These are phyloP conservation scores for Phanerochaete carnosa DNA, from an alignment of 768 basidiomycete species.

Conservation along the genomic window DNA sequence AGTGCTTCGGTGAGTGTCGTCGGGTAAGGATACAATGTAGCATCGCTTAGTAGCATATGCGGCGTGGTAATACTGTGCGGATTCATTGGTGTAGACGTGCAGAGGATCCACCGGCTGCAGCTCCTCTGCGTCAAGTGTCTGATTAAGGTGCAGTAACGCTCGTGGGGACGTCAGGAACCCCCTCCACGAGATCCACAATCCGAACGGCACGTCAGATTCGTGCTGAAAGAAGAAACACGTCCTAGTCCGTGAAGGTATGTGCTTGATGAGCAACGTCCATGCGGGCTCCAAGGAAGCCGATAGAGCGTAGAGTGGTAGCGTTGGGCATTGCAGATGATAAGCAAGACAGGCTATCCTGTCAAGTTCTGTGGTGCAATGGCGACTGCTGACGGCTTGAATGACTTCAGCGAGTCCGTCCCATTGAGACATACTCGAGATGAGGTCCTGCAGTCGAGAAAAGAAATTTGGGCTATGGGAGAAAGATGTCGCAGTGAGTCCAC, in stretches of 20 bases:
- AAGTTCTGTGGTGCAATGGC: not conserved
- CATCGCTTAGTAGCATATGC: too few relatives aligned
- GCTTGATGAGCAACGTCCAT: not conserved
- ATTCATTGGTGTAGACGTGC: too few relatives aligned
- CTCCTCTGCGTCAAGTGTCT: not conserved
- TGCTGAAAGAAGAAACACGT: not conserved
- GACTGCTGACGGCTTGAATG: not conserved
- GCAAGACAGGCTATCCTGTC: not conserved
- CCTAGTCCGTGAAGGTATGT: not conserved
- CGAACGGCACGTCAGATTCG: not conserved
- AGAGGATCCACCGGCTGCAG: not conserved
- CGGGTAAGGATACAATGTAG: too few relatives aligned
- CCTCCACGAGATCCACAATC: not conserved
- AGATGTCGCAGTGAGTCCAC: not conserved
- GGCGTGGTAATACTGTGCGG: too few relatives aligned
- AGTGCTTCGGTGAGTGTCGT: too few relatives aligned
- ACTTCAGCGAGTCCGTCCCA: not conserved
- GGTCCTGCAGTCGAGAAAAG: not conserved
- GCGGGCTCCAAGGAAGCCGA: not conserved
- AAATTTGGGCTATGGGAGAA: not conserved
- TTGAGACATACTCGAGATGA: not conserved
- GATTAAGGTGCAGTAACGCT: not conserved
- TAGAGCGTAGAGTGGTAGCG: not conserved
- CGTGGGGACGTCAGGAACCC: too few relatives aligned
- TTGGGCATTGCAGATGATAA: not conserved